Evolutionary conservation across 2,329 filamentous ascomycete species (phyloP).

Genomic region (Monosporascus sp.): DNA sequence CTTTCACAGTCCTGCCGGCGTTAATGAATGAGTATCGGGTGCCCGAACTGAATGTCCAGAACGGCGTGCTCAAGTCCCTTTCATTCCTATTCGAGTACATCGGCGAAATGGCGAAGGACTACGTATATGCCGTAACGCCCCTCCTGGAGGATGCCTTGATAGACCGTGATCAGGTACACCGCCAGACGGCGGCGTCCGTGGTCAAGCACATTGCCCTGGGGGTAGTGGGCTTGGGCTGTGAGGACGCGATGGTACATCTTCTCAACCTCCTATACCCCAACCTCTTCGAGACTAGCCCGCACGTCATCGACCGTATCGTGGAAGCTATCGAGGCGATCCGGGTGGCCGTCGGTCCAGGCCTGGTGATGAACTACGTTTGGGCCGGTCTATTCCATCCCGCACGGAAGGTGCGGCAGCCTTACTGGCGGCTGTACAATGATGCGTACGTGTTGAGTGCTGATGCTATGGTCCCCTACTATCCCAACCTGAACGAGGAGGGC

Average conservation of each 20-base stretch:
- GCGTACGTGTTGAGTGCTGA: conserved; percentile 92
- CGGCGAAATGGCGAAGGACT: conserved; percentile 99
- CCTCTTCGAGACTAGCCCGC: conserved; percentile 93
- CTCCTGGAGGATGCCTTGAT: conserved; percentile 95
- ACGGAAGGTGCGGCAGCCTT: conserved; percentile 86
- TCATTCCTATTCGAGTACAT: conserved; percentile 99
- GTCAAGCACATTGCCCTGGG: conserved; percentile 97
- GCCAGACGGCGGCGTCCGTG: conserved; percentile 91
- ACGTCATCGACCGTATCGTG: conserved; percentile 96
- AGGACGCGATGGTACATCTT: conserved; percentile 97
- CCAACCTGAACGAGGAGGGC: conserved; percentile 74
- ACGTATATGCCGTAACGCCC: conserved; percentile 96
- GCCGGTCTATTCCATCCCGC: conserved; percentile 96
- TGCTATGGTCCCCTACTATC: conserved; percentile 94
- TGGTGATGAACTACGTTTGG: conserved; percentile 98
- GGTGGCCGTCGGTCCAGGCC: conserved; percentile 84
- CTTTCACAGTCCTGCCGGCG: conserved; percentile 96
- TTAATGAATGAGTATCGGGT: conserved; percentile 99
- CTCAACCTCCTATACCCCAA: conserved; percentile 96
- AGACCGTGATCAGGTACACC: conserved; percentile 95
- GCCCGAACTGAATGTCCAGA: conserved; percentile 96
- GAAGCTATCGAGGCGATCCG: conserved; percentile 96
- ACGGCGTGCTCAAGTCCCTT: conserved; percentile 93
- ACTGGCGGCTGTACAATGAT: conserved; percentile 96
- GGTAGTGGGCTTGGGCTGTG: conserved; percentile 94